phyloP scores from a whole-genome alignment of 139 green algal genomes.

The Penium margaritaceum region DNA sequence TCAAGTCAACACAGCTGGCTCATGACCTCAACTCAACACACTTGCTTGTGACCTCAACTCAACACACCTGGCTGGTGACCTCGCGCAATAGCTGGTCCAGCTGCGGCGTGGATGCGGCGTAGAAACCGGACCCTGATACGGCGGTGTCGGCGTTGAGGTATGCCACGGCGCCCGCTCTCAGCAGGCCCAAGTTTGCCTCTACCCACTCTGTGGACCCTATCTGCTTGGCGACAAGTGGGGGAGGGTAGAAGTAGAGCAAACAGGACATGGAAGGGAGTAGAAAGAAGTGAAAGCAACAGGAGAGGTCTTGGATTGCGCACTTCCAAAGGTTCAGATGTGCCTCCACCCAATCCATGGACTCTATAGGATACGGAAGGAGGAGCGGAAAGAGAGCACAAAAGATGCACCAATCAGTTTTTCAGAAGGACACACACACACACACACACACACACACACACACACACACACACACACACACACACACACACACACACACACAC shows the following conservation, averaged over 20 bases:
- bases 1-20: too few species aligned
- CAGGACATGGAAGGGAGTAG: too few species aligned
- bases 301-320: too few species aligned
- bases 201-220: slow-evolving; percentile 47
- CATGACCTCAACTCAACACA: too few species aligned
- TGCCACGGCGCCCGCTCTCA: slow-evolving; percentile 19
- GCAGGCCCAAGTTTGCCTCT: slow-evolving; percentile 30
- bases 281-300: too few species aligned
- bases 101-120: slow-evolving; percentile 23
- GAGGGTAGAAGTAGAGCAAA: background rate
- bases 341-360: too few species aligned
- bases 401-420: too few species aligned
- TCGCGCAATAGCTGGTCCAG: slow-evolving; percentile 30
- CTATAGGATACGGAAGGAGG: too few species aligned
- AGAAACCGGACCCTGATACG: slow-evolving; percentile 19
- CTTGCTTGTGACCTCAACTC: too few species aligned
- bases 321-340: too few species aligned
- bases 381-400: too few species aligned
- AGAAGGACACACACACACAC: background rate
- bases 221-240: background rate
- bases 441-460: background rate
- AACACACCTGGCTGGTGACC: too few species aligned
- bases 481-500: slow-evolving; percentile 1
- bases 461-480: background rate
- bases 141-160: slow-evolving; percentile 40